A percentile compares a stretch with the other conserved stretches of the same genome.
phyloP scores from a whole-genome alignment of 495 filamentous ascomycete genomes.

The Hapsidospora chrysogenum region DNA sequence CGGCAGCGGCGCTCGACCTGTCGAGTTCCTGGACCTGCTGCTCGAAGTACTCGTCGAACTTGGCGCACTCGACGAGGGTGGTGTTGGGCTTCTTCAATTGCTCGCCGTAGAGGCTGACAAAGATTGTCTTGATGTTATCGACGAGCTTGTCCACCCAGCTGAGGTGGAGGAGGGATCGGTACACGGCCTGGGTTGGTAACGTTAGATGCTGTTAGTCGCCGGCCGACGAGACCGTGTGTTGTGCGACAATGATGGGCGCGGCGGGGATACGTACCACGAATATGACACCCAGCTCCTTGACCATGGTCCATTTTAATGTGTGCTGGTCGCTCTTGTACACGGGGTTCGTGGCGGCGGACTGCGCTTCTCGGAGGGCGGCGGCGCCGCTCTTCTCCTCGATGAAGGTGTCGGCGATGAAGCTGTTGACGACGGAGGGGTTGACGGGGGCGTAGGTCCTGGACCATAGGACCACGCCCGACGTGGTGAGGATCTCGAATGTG shows the following conservation, averaged over 20 bases:
- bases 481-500: constrained; percentile 87
- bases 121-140: constrained; percentile 82
- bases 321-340: constrained; percentile 84
- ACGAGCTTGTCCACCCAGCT: constrained; percentile 95
- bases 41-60: constrained; percentile 87
- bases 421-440: constrained; percentile 71
- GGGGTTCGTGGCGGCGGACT: constrained; percentile 41
- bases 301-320: constrained; percentile 82
- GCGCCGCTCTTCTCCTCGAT: constrained; percentile 74
- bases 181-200: constrained; percentile 55
- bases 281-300: constrained; percentile 83
- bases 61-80: constrained; percentile 53
- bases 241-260: constrained; percentile 1
- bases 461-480: constrained; percentile 93
- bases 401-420: constrained; percentile 88
- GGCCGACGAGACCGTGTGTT: neutral
- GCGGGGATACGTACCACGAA: constrained; percentile 58
- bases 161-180: constrained; percentile 84
- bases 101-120: constrained; percentile 72
- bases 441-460: constrained; percentile 72
- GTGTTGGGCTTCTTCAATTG: constrained; percentile 70
- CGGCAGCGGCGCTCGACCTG: constrained; percentile 13
- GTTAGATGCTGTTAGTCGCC: neutral
- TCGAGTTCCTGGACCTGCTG: constrained; percentile 82
- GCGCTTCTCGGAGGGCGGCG: constrained; percentile 37